These are phyloP conservation scores for Lentinula novae-zelandiae DNA, from an alignment of 1,284 basidiomycete species.

Conservation along the genomic window DNA sequence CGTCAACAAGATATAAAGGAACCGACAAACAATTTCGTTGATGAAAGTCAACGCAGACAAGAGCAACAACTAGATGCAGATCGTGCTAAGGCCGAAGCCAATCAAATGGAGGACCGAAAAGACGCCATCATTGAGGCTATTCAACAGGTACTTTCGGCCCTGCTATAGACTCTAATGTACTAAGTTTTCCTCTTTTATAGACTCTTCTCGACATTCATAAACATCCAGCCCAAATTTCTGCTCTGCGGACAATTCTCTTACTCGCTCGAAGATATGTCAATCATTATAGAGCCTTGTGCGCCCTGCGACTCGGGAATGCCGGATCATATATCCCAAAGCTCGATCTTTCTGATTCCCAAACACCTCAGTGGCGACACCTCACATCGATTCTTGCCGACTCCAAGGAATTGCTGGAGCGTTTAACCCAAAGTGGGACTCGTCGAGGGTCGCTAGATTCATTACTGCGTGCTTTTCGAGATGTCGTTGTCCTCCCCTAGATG, in stretches of 20 bases:
- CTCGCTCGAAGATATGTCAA: not conserved
- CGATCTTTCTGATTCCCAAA: not conserved
- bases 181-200: not conserved
- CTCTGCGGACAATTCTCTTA: not conserved
- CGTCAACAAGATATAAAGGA: not conserved
- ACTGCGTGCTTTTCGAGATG: not conserved
- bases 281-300: not conserved
- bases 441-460: not conserved
- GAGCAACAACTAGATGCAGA: not conserved
- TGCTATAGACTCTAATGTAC: not conserved
- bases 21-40: not conserved
- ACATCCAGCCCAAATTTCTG: not conserved
- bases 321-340: not conserved
- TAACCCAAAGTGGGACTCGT: not conserved
- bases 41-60: not conserved
- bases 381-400: not conserved
- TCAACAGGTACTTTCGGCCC: not conserved
- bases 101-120: not conserved
- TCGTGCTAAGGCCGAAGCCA: not conserved
- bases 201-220: not conserved
- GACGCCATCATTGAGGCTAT: not conserved
- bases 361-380: not conserved
- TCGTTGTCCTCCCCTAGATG: not conserved
- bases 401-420: not conserved
- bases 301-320: not conserved